Percentiles rank a stretch among this genome's conserved stretches.
Evolutionary conservation across 192 early-diverging fungal genomes (phyloP).

Genomic region (Mortierella hygrophila): DNA sequence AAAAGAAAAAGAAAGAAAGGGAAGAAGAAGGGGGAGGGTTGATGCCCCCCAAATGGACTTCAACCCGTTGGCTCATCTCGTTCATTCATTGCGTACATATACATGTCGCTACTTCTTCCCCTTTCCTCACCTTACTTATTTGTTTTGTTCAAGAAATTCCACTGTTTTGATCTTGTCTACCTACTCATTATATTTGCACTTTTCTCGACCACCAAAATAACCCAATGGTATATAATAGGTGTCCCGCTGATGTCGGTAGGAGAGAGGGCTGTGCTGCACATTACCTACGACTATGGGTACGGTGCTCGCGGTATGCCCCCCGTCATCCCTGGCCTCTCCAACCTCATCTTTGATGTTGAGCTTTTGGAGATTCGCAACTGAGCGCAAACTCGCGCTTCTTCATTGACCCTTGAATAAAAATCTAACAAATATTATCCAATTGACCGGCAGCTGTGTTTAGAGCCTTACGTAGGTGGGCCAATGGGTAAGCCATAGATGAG

Average conservation of each 20-base stretch:
- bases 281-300: conserved; percentile 88
- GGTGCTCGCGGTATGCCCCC: conserved; percentile 81
- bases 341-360: conserved; percentile 90
- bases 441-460: background rate
- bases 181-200: background rate
- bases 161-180: background rate
- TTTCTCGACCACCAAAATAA: background rate
- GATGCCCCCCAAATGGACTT: background rate
- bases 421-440: no score
- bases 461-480: background rate
- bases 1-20: background rate
- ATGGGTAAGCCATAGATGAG: background rate
- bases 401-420: background rate
- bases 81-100: background rate
- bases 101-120: background rate
- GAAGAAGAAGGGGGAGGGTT: background rate
- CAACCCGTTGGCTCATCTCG: background rate
- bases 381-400: background rate
- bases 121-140: background rate
- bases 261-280: conserved; percentile 86
- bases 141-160: background rate
- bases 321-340: conserved; percentile 84
- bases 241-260: conserved; percentile 95
- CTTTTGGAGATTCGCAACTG: conserved; percentile 68
- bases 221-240: conserved; percentile 63